These are phyloP conservation scores for Erysimum pusillum DNA, from an alignment of 441 rosid species.

Conservation along the genomic window DNA sequence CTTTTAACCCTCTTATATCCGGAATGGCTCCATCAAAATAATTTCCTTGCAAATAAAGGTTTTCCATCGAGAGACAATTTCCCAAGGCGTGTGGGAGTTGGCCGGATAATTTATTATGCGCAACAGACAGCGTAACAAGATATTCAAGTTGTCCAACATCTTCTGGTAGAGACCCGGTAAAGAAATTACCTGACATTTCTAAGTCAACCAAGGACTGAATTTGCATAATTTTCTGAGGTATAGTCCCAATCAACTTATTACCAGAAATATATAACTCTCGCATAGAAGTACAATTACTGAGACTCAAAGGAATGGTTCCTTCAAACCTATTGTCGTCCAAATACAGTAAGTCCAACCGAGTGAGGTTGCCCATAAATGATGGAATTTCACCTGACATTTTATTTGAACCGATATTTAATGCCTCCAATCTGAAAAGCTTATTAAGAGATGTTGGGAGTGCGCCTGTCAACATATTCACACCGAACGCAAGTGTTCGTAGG, in stretches of 20 bases:
- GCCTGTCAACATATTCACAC: background rate
- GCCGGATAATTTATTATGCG: background rate
- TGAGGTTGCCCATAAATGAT: slow-evolving; percentile 42
- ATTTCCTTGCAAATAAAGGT: background rate
- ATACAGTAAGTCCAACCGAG: background rate
- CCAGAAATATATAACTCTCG: background rate
- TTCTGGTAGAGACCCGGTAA: background rate
- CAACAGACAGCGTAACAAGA: background rate
- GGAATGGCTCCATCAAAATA: slow-evolving; percentile 35
- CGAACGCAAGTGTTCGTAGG: background rate
- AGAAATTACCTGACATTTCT: background rate
- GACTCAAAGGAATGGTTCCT: slow-evolving; percentile 37
- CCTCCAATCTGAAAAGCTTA: slow-evolving; percentile 29
- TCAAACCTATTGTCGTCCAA: slow-evolving; percentile 35
- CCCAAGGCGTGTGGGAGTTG: slow-evolving; percentile 6
- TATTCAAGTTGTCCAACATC: background rate
- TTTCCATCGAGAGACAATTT: background rate
- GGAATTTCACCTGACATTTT: slow-evolving; percentile 49
- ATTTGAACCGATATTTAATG: background rate
- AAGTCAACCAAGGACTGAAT: background rate
- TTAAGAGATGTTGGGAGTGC: slow-evolving; percentile 26
- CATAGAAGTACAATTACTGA: slow-evolving; percentile 34
- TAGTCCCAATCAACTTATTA: slow-evolving; percentile 41
- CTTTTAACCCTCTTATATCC: background rate
- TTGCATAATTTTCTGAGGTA: slow-evolving; percentile 16